Base-by-base conservation (phyloP, 352 stramenopile species). In the Pythium grandisporangium region DNA sequence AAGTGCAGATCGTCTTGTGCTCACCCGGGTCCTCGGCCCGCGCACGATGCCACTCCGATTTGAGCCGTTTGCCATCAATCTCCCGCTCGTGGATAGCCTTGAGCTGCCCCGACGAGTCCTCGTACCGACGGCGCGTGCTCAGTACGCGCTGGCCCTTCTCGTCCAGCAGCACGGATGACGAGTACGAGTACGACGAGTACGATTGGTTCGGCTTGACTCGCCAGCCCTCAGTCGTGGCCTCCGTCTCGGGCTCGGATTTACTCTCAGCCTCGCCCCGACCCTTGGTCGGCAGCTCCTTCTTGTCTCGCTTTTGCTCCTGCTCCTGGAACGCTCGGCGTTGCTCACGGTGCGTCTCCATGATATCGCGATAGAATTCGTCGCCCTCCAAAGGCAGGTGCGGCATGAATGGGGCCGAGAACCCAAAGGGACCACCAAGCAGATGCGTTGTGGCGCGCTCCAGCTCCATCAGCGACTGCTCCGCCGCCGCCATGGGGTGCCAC, bases 381-480 rank as follows among this genome's bases (percentile, higher is more conserved):
- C 73, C 58, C 4, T 65, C 45, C n/a, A 55, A 34, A 26, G 46
- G 47, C 24, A 64, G 29, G 14, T 43, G 45, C 7, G 43, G 46
- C 26, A 49, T 42, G 32, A 53, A 30, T 8, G 29, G 23, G 13
- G 30, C 25, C 6, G 60, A 47, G 34, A 66, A 62, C 8, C 48
- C 53, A 29, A 58, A 53, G 16, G 58, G 58, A 6, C 46, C 43
- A 36, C 52, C 47, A 26, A 77, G 55, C 29, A 66, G 54, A 37
- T 51, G 55, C 7, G 27, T 43, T 25, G 61, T 43, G 45, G 68
- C 58, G 16, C 52, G 29, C 17, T 83, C 70, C 21, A 74, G 42
- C 10, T 84, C 66, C 70, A 80, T 72, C 26, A 87, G 58, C 14
- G 74, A 87, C 43, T 84, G 70, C 57, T 87, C 74, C 27, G 84